phyloP scores from a whole-genome alignment of 2,329 filamentous ascomycete genomes.

The Calonectria ilicicola region DNA sequence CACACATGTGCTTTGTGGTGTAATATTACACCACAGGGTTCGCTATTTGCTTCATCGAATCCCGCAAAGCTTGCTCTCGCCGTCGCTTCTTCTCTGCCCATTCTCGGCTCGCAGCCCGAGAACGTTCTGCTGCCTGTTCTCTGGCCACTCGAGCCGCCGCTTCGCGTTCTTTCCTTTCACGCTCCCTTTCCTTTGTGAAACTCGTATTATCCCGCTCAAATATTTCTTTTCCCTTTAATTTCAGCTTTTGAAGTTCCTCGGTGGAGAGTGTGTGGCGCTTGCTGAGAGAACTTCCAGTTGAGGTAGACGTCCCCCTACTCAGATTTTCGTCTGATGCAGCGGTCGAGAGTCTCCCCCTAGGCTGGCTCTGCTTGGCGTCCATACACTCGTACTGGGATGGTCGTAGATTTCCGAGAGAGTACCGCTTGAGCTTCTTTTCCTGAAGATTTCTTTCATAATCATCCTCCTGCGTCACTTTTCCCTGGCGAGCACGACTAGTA shows the following conservation, averaged over 20 bases:
- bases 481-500: constrained; percentile 68
- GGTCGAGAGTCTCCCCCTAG: constrained; percentile 44
- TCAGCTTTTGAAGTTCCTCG: constrained; percentile 64
- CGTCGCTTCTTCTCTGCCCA: constrained; percentile 71
- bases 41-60: constrained; percentile 24
- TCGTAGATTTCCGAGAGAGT: constrained; percentile 33
- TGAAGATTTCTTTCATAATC: constrained; percentile 31
- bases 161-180: constrained; percentile 67
- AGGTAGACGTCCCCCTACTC: constrained; percentile 59
- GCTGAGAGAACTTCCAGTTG: constrained; percentile 56
- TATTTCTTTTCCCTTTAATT: constrained; percentile 65
- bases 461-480: constrained; percentile 50
- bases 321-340: constrained; percentile 36
- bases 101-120: constrained; percentile 68
- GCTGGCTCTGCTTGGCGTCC: constrained; percentile 29
- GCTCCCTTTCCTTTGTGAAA: constrained; percentile 59
- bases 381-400: constrained; percentile 16
- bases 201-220: constrained; percentile 63
- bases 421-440: constrained; percentile 38
- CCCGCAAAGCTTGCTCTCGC: constrained; percentile 47
- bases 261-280: constrained; percentile 62
- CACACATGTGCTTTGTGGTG: not conserved
- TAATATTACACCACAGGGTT: constrained; percentile 7
- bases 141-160: constrained; percentile 65
- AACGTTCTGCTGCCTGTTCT: constrained; percentile 71